Percentiles rank a stretch among this genome's conserved stretches.
Conservation (phyloP, 2,329 filamentous ascomycete genomes). For the Cytospora paraplurivora region DNA sequence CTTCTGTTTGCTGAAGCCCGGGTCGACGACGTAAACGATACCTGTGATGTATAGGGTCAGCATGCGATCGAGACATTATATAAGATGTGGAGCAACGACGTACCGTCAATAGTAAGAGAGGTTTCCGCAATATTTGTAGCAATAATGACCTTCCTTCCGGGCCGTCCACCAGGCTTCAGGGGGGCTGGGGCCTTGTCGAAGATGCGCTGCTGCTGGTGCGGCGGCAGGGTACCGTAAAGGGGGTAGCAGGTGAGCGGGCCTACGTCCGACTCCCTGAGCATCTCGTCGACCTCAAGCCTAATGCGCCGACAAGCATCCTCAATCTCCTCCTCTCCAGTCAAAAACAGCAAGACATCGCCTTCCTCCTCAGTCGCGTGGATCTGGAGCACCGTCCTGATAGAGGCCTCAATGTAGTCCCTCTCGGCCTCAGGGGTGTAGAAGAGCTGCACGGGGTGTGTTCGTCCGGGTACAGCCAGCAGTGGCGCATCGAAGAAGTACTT, state of each 20-base stretch:
- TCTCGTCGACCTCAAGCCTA: constrained; percentile 83
- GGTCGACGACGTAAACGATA: constrained; percentile 99
- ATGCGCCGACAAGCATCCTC: constrained; percentile 96
- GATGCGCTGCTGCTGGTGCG: constrained; percentile 90
- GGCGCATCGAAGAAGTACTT: constrained; percentile 95
- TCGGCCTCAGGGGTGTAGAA: constrained; percentile 98
- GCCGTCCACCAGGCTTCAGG: constrained; percentile 71
- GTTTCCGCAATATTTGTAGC: constrained; percentile 99
- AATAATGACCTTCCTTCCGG: constrained; percentile 91
- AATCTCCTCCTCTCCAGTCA: constrained; percentile 98
- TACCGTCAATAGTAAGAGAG: constrained; percentile 90
- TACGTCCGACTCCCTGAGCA: constrained; percentile 86
- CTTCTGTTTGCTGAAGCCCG: constrained; percentile 98
- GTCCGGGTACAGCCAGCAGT: constrained; percentile 87
- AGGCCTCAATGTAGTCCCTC: constrained; percentile 94
- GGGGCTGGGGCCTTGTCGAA: constrained; percentile 85
- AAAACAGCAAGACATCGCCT: constrained; percentile 89
- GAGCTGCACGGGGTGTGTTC: constrained; percentile 95
- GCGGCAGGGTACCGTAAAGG: constrained; percentile 90
- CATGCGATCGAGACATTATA: background rate
- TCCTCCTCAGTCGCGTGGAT: constrained; percentile 93
- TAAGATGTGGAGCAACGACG: background rate
- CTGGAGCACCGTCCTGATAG: constrained; percentile 90
- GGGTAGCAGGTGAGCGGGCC: constrained; percentile 90
- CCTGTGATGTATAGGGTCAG: constrained; percentile 16